A percentile compares a stretch with the other conserved stretches of the same genome.
phyloP scores from a whole-genome alignment of 2,329 filamentous ascomycete species.

The Ascochyta fabae region DNA sequence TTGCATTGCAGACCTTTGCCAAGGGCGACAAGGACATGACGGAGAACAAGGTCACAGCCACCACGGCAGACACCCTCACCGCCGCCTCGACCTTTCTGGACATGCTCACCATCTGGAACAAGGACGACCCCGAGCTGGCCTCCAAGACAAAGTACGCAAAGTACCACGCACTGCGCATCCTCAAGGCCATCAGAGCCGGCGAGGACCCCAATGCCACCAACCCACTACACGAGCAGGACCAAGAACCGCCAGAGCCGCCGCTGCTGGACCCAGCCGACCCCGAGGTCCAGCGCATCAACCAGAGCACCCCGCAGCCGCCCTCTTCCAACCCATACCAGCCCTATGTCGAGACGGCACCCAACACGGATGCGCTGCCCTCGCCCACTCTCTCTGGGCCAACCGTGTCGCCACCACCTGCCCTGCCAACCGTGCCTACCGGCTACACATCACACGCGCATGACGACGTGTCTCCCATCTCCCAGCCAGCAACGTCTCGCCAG shows the following conservation, averaged over 20 bases:
- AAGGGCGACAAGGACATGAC: slow-evolving; percentile 82
- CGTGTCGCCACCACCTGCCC: slow-evolving; percentile 52
- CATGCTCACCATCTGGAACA: slow-evolving; percentile 80
- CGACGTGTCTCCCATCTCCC: slow-evolving; percentile 62
- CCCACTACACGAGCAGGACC: slow-evolving; percentile 66
- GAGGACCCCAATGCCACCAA: slow-evolving; percentile 93
- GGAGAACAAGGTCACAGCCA: slow-evolving; percentile 81
- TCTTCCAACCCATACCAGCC: slow-evolving; percentile 50
- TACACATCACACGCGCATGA: slow-evolving; percentile 49
- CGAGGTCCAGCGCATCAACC: slow-evolving; percentile 64
- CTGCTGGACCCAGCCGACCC: slow-evolving; percentile 68
- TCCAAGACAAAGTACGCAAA: slow-evolving; percentile 96
- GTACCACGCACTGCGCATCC: slow-evolving; percentile 90
- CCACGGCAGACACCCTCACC: slow-evolving; percentile 93
- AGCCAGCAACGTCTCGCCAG: slow-evolving; percentile 52
- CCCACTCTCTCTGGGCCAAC: slow-evolving; percentile 49
- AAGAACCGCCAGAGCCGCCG: slow-evolving; percentile 45
- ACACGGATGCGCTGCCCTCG: slow-evolving; percentile 60
- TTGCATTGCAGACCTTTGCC: slow-evolving; percentile 85
- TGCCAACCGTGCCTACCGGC: slow-evolving; percentile 39
- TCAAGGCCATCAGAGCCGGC: slow-evolving; percentile 87
- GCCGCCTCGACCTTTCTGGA: slow-evolving; percentile 93
- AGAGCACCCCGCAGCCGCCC: slow-evolving; percentile 35
- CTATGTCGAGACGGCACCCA: slow-evolving; percentile 66
- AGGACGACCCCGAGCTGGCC: slow-evolving; percentile 73